A percentile compares a stretch with the other conserved stretches of the same genome.
Evolutionary conservation across 345 rosid species (phyloP).

Genomic region (Acer saccharum): DNA sequence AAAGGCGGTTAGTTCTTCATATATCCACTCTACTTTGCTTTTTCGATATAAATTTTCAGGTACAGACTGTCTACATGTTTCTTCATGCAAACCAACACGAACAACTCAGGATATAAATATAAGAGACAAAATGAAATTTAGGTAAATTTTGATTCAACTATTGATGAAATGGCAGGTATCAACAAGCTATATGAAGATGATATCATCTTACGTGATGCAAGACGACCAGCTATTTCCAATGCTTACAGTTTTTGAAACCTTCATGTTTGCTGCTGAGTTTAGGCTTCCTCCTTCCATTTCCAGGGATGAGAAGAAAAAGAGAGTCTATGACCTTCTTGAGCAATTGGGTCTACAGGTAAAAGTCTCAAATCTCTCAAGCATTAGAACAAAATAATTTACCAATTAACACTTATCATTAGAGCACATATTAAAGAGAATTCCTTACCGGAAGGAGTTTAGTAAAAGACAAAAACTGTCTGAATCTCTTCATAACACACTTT

Average conservation of each 20-base stretch:
- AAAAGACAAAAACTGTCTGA: too few relatives aligned
- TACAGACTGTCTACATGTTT: background rate
- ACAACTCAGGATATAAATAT: too few relatives aligned
- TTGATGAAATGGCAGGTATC: constrained; percentile 41
- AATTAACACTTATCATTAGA: background rate
- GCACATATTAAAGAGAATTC: too few relatives aligned
- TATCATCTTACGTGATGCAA: constrained; percentile 92
- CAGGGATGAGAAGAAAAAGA: constrained; percentile 59
- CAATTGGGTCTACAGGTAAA: constrained; percentile 73
- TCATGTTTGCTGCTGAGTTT: constrained; percentile 85
- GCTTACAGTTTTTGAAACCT: constrained; percentile 79
- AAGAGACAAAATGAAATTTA: too few relatives aligned
- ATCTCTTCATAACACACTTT: background rate
- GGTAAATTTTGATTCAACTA: background rate
- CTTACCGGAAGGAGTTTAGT: background rate
- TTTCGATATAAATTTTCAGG: too few relatives aligned
- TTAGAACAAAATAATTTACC: background rate
- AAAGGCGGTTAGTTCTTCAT: constrained; percentile 41
- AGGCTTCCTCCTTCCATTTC: constrained; percentile 74
- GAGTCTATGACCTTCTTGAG: constrained; percentile 66
- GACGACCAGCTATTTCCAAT: constrained; percentile 83
- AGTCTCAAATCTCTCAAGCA: background rate
- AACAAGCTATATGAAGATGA: constrained; percentile 72
- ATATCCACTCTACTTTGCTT: background rate
- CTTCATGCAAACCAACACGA: background rate